phyloP scores from a whole-genome alignment of 805 yeast species.

The Zygotorulaspora danielsina region DNA sequence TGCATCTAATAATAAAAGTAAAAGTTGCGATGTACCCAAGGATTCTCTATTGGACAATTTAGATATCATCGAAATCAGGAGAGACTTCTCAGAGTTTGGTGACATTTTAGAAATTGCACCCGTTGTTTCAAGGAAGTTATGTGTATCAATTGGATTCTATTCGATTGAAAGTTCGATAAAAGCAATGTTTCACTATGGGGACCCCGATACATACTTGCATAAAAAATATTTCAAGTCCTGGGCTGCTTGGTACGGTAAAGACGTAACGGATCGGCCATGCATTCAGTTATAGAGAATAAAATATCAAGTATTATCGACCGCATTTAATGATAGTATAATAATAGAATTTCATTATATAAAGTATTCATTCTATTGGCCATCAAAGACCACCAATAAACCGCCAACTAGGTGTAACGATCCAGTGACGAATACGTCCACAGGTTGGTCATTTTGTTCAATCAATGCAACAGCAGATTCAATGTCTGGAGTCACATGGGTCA shows the following conservation, averaged over 20 bases:
- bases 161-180: conserved; percentile 56
- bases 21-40: conserved; percentile 8
- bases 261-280: conserved; percentile 58
- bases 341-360: neutral
- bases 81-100: conserved; percentile 57
- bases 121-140: conserved; percentile 58
- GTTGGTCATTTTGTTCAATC: conserved; percentile 37
- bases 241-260: conserved; percentile 64
- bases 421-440: conserved; percentile 76
- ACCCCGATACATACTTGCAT: conserved; percentile 35
- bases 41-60: conserved; percentile 43
- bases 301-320: too few relatives aligned
- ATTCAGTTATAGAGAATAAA: too few relatives aligned
- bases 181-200: conserved; percentile 48
- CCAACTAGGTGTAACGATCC: conserved; percentile 96
- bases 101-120: conserved; percentile 58
- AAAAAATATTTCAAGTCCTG: conserved; percentile 50
- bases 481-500: conserved; percentile 56
- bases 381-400: conserved; percentile 83
- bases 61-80: conserved; percentile 40
- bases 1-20: conserved; percentile 5
- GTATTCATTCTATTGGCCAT: conserved; percentile 30
- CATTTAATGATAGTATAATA: too few relatives aligned
- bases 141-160: conserved; percentile 56
- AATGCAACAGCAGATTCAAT: conserved; percentile 67